phyloP scores from a whole-genome alignment of 371 early-diverging fungal genomes.

The Mortierella sp. region DNA sequence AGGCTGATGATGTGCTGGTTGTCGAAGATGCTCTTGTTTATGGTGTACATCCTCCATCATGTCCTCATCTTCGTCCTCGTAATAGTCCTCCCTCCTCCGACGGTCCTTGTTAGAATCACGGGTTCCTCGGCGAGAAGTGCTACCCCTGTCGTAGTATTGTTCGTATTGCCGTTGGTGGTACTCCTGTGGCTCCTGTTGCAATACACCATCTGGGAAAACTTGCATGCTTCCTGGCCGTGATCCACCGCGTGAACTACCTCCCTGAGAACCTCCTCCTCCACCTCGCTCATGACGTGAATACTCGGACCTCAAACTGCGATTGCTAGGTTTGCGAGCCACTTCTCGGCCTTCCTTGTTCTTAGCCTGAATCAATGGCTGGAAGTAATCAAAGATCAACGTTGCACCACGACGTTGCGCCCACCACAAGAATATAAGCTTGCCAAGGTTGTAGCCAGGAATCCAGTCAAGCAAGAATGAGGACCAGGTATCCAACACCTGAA shows the following conservation, averaged over 20 bases:
- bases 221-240: conserved; percentile 35
- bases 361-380: conserved; percentile 50
- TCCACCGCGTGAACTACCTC: conserved; percentile 8
- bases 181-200: conserved; percentile 39
- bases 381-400: conserved; percentile 49
- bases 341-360: conserved; percentile 54
- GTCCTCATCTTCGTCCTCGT: conserved; percentile 30
- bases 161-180: conserved; percentile 39
- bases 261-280: conserved; percentile 12
- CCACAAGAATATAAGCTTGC: conserved; percentile 50
- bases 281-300: conserved; percentile 26
- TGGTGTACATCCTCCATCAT: conserved; percentile 9
- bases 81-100: conserved; percentile 12
- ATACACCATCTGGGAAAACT: conserved; percentile 27
- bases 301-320: conserved; percentile 38
- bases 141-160: conserved; percentile 34
- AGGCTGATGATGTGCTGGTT: conserved; percentile 15
- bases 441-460: conserved; percentile 52
- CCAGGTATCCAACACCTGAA: conserved; percentile 52
- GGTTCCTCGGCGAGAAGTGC: conserved; percentile 31
- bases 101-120: conserved; percentile 33
- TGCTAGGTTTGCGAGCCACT: conserved; percentile 45
- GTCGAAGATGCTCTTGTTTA: conserved; percentile 10
- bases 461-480: conserved; percentile 48
- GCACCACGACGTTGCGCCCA: conserved; percentile 53